Evolutionary conservation across 495 filamentous ascomycete genomes (phyloP), one percentile per base, ranked within the genome.

Genomic region (Neurospora sp.): DNA sequence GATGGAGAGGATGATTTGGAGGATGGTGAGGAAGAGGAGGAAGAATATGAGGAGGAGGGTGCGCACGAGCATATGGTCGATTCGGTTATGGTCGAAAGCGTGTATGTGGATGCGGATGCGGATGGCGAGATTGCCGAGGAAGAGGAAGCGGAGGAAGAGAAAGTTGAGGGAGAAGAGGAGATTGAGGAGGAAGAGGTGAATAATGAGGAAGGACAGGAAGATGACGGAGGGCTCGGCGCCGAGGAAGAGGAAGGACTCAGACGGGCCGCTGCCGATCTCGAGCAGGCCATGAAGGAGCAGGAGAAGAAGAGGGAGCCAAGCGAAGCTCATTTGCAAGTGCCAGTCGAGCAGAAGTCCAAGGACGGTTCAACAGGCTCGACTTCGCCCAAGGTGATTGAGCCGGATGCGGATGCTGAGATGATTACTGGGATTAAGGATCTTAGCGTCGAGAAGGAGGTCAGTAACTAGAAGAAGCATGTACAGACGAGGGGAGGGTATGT

Each of bases 371-470:
- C 27, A 31, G 27, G 70, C 54, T 37, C 70, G 12, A 70, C 14
- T 49, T 76, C 72, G 75, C 73, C 71, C n/a, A 49, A 38, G 35
- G 69, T 76, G 4, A 76, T 76, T 6, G 76, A 79, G 5, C 62
- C 78, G 23, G 87, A 88, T 72, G n/a, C 80, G 0, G 78, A 82
- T 70, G 87, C 84, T 8, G 86, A 87, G 78, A 70, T 86, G 39
- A 87, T 88, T 39, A 87, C 86, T 0, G 87, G 87, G 0, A 70
- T 88, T 73, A 82, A 84, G 72, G 80, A 84, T 66, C 70, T 86
- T 44, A 79, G 74, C 20, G 54, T 85, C 27, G 82, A 82, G 42
- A 80, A 82, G 70, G 79, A 79, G 23, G 71, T 72, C 35, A 76
- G 49, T 75, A 79, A 72, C 27, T 70, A 37, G 40, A n/a, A 49